Evolutionary conservation across 2,329 filamentous ascomycete species (phyloP).

Genomic region (Mollisiaceae sp.): DNA sequence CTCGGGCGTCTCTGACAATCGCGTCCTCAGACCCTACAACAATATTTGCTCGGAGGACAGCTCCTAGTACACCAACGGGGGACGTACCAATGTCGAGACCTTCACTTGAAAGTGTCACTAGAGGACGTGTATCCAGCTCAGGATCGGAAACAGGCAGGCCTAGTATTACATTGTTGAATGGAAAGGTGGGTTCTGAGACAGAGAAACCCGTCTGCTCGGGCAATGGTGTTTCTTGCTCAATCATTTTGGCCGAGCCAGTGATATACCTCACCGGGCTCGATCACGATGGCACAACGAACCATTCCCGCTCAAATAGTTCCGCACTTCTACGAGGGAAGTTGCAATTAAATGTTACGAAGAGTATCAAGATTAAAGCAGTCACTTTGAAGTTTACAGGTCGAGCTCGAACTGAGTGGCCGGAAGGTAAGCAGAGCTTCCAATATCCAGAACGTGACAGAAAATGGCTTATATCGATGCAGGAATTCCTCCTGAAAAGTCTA

Average conservation of each 20-base stretch:
- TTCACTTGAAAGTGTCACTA: constrained; percentile 22
- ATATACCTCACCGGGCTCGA: constrained; percentile 80
- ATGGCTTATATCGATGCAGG: constrained; percentile 49
- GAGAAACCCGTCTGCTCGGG: constrained; percentile 75
- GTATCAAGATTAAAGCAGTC: constrained; percentile 90
- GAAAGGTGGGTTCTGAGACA: constrained; percentile 49
- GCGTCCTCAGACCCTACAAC: constrained; percentile 31
- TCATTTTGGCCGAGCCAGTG: constrained; percentile 79
- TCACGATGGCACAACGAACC: constrained; percentile 50
- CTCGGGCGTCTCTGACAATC: constrained; percentile 27
- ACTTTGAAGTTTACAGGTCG: constrained; percentile 85
- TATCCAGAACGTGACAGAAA: background rate
- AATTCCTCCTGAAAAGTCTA: constrained; percentile 84
- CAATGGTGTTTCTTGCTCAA: constrained; percentile 75
- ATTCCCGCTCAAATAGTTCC: constrained; percentile 50
- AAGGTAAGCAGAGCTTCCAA: constrained; percentile 63
- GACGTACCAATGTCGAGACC: constrained; percentile 32
- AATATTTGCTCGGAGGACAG: constrained; percentile 35
- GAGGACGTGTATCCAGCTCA: background rate
- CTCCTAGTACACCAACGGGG: constrained; percentile 16
- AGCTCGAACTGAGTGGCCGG: constrained; percentile 93
- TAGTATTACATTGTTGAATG: constrained; percentile 11
- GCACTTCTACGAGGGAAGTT: constrained; percentile 86
- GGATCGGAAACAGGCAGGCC: constrained; percentile 11
- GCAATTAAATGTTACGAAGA: constrained; percentile 82